Percentiles rank a stretch among this genome's conserved stretches.
Conservation (phyloP, 495 filamentous ascomycete species). For the Neurospora cerealis region DNA sequence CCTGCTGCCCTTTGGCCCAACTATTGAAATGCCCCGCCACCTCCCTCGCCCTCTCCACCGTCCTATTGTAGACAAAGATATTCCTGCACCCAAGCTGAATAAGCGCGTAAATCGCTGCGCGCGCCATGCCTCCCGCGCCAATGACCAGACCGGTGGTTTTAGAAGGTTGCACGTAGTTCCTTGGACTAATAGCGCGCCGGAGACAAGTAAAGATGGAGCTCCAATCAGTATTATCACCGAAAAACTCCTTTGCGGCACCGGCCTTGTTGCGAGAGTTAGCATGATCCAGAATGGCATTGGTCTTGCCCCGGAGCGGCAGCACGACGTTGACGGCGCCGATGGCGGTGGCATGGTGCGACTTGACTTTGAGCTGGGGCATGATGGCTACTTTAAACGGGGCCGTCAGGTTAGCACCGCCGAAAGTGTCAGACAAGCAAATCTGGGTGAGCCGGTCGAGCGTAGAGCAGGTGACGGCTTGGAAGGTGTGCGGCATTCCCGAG, state of each 20-base stretch:
- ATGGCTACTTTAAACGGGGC: conserved; percentile 70
- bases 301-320: conserved; percentile 57
- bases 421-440: conserved; percentile 52
- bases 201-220: conserved; percentile 60
- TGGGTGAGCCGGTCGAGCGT: conserved; percentile 55
- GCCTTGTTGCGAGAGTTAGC: conserved; percentile 55
- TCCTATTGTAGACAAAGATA: conserved; percentile 74
- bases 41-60: conserved; percentile 46
- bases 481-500: conserved; percentile 64
- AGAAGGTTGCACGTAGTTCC: conserved; percentile 60
- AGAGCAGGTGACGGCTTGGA: conserved; percentile 51
- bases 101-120: conserved; percentile 70
- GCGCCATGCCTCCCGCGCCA: conserved; percentile 74
- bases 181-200: conserved; percentile 64
- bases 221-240: conserved; percentile 83
- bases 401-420: conserved; percentile 64
- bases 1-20: conserved; percentile 25
- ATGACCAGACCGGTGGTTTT: conserved; percentile 62
- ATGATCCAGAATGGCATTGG: conserved; percentile 52
- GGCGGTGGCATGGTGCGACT: conserved; percentile 65
- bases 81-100: conserved; percentile 67
- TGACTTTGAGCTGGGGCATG: conserved; percentile 54
- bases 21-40: conserved; percentile 63
- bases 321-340: conserved; percentile 79
- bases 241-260: conserved; percentile 56